Evolutionary conservation across 345 rosid species (phyloP).

Genomic region (Aegle marmelos): DNA sequence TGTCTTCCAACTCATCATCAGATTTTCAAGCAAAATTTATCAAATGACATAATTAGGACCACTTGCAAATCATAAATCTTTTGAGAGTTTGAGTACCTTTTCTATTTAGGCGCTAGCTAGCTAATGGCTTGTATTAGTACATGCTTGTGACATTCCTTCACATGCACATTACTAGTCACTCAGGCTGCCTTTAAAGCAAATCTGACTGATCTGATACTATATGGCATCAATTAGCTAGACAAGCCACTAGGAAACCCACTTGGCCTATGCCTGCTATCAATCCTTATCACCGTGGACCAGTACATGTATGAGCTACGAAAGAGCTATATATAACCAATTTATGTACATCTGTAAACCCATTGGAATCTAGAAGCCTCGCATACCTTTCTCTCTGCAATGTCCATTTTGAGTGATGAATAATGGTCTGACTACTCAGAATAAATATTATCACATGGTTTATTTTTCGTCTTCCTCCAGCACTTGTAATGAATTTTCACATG

Average conservation of each 20-base stretch:
- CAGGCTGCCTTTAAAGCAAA: not conserved
- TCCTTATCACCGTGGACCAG: not conserved
- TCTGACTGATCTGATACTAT: not conserved
- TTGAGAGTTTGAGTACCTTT: not conserved
- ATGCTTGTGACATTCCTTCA: not conserved
- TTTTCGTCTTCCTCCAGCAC: not conserved
- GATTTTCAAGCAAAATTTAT: not conserved
- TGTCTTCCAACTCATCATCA: constrained; percentile 23
- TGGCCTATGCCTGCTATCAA: not conserved
- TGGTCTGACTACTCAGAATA: not conserved
- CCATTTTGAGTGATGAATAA: not conserved
- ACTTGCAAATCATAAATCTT: not conserved
- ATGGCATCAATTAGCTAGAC: not conserved
- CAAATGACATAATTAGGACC: not conserved
- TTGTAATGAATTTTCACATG: too few species aligned
- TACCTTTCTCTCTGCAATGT: not conserved
- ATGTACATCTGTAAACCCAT: not conserved
- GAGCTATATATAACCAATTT: not conserved
- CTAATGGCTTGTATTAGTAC: not conserved
- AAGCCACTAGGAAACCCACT: not conserved
- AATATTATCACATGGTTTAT: not conserved
- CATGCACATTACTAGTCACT: not conserved
- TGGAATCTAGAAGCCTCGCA: not conserved
- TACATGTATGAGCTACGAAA: not conserved
- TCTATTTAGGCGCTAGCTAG: constrained; percentile 3